Evolutionary conservation across 164 flowering plant species (phyloP).

Genomic region (Aristolochia contorta): DNA sequence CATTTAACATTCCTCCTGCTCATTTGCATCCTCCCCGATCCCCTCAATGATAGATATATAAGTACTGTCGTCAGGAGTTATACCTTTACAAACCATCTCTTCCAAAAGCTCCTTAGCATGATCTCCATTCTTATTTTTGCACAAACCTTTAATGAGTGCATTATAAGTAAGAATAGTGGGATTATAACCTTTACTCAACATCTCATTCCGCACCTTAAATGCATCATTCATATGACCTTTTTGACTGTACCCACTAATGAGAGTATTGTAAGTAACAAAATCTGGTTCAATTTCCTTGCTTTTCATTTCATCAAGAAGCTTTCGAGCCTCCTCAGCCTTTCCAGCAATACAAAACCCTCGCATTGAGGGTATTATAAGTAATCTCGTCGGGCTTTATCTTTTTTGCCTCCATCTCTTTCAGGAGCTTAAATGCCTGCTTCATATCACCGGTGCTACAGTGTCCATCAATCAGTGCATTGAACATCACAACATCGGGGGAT

Average conservation of each 20-base stretch:
- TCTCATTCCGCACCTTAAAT: constrained; percentile 59
- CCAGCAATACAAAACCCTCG: constrained; percentile 63
- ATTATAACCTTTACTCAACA: constrained; percentile 67
- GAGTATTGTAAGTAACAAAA: constrained; percentile 66
- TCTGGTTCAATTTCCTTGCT: constrained; percentile 67
- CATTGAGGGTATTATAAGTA: constrained; percentile 79
- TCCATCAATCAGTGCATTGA: constrained; percentile 63
- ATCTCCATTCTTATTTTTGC: constrained; percentile 54
- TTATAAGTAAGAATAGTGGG: constrained; percentile 78
- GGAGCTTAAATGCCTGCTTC: constrained; percentile 27
- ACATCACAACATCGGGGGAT: constrained; percentile 56
- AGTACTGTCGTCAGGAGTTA: constrained; percentile 62
- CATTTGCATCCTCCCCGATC: constrained; percentile 18
- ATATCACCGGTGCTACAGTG: constrained; percentile 40
- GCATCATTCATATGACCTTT: constrained; percentile 75
- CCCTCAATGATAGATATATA: constrained; percentile 59
- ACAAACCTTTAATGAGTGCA: constrained; percentile 72
- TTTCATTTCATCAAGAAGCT: constrained; percentile 65
- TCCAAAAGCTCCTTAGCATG: constrained; percentile 61
- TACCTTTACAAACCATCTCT: constrained; percentile 77
- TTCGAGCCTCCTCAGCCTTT: constrained; percentile 70
- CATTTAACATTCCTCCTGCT: constrained; percentile 5
- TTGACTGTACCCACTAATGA: constrained; percentile 77
- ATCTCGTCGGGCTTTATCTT: constrained; percentile 65
- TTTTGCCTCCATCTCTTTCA: constrained; percentile 57